A percentile compares a stretch with the other conserved stretches of the same genome.
Conservation (phyloP, 2,329 filamentous ascomycete species). For the Tolypocladium endophyticum region DNA sequence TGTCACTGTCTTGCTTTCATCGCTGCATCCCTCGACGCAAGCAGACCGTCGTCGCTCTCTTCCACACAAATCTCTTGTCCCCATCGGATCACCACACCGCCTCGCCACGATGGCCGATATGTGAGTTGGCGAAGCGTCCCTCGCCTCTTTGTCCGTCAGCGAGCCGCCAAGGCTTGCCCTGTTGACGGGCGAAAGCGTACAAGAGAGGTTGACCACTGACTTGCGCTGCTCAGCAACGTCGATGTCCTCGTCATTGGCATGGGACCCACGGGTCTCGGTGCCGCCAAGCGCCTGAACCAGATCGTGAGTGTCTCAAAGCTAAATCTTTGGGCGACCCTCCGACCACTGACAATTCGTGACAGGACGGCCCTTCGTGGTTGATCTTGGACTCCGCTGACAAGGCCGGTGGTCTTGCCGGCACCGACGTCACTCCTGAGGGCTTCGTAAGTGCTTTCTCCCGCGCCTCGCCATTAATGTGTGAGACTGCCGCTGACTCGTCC, state of each 20-base stretch:
- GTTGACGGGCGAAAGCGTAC: constrained; percentile 9
- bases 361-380: constrained; percentile 92
- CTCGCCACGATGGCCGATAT: neutral
- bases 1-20: neutral
- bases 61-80: neutral
- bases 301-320: constrained; percentile 54
- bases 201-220: constrained; percentile 7
- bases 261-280: constrained; percentile 93
- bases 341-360: constrained; percentile 15
- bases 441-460: constrained; percentile 61
- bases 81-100: neutral
- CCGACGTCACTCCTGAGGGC: constrained; percentile 88
- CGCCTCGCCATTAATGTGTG: constrained; percentile 3
- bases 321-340: constrained; percentile 3
- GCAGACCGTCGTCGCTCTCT: neutral
- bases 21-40: neutral
- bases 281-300: constrained; percentile 95
- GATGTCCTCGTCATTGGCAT: constrained; percentile 97
- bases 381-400: constrained; percentile 88
- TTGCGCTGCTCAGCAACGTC: constrained; percentile 54
- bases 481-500: constrained; percentile 10
- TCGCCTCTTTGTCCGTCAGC: neutral
- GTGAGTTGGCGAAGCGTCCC: neutral
- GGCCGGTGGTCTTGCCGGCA: constrained; percentile 91
- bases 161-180: neutral